Base-by-base conservation (phyloP, 1,284 basidiomycete genomes). In the Leccinum idahoense region DNA sequence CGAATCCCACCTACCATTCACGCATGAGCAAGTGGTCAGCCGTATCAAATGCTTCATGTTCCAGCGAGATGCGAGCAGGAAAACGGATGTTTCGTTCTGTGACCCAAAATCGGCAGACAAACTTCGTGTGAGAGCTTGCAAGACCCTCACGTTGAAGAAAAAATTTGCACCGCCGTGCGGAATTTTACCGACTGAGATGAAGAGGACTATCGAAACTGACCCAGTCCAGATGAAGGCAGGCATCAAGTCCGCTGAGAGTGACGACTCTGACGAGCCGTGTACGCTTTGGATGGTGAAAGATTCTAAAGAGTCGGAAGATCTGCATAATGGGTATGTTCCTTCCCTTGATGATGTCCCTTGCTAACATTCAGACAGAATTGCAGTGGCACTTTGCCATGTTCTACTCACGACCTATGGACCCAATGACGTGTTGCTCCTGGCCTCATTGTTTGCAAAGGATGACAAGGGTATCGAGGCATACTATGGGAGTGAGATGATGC, bases 401-500 rank as follows among this genome's bases (percentile, higher is more conserved):
- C 59, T 73, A 23, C 68, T 71, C 26, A 69, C 62, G 20, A 64
- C 60, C 2, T 72, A 68, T 39, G 64, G 61, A 39, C 62, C 58
- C 10, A 65, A 68, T 35, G 70, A 71, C 14, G 54, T 70, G 7
- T 46, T 72, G 2, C 63, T 71, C 32, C 46, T 66, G n/a, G 65
- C 67, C 7, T 67, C 67, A 5, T 59, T 71, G 7, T 64, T 71
- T 49, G 58, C 58, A 7, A 66, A 64, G 49, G 39, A 51, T 7
- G 65, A 68, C 8, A n/a, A 63, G 20, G 39, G 35, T 0, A 35
- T 72, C 3, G 5, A 57, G 59, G 2, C 20, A 53, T 57, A 59
- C 35, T 69, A 62, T 37, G 10, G 15, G 7, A 23, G 3, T 10
- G 49, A 49, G 23, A 8, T 6, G 4, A 59, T 23, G 7, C 5